Evolutionary conservation across 2,329 filamentous ascomycete genomes (phyloP), one percentile per base, ranked within the genome.

Genomic region (Penicillium sumatraense): DNA sequence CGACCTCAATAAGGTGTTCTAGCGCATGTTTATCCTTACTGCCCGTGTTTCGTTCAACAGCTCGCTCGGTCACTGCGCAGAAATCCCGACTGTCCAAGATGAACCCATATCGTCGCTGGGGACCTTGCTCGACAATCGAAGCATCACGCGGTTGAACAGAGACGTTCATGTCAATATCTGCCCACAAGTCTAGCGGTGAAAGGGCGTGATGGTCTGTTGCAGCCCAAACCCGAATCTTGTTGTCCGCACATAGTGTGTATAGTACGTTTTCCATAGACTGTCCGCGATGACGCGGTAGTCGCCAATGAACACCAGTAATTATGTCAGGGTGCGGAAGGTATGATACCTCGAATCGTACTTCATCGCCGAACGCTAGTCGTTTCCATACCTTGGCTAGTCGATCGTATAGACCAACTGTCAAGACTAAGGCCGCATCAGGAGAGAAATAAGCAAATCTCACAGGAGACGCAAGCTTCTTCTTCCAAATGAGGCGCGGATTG

Each of bases 351-450:
- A 98, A 98, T 53, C 89, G 84, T 35, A 91, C 89, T 63, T 96
- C 89, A 54, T 91, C 83, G 13, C 91, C 91, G 69, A 93, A 97
- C 8, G 89, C 89, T 21, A 96, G 79, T 50, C 93, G 85, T 60
- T 92, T 86, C 95, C 96, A 99, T 65, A 98, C 84, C 76, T 99
- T 98, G 62, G 96, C 87, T 18, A 98, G 78, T 49, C 88, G 83
- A 72, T 98, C 95, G 69, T 90, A 86, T 47, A 82, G 79, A 38
- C 91, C 89, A 11, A 89, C 84, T 1, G 90, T 93, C 16, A 92
- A 93, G 50, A 98, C 91, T 57, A 96, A 86, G 18, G 88, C 87
- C 11, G 91, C 93, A 72, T 96, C 93, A 60, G 91, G 91, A 1
- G 93, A 96, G 63, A 97, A 86, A 8, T 83, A 80, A 2, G 92